These are phyloP conservation scores for Platanthera zijinensis DNA, from an alignment of 106 monocot genomes.

Conservation along the genomic window DNA sequence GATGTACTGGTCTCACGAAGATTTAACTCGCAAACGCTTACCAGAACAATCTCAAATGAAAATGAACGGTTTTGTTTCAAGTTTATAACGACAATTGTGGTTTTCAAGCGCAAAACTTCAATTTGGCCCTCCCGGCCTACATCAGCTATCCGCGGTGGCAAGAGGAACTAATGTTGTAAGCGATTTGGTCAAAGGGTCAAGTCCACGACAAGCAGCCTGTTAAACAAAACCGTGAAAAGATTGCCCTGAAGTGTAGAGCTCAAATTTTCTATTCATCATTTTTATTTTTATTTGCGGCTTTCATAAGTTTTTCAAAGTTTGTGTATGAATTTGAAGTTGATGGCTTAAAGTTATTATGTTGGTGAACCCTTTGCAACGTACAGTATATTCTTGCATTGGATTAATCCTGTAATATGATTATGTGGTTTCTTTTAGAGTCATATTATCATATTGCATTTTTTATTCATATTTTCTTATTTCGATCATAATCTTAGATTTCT, in stretches of 20 bases:
- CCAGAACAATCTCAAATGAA: too few relatives aligned
- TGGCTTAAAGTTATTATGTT: background rate
- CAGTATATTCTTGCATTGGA: background rate
- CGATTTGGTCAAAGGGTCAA: too few relatives aligned
- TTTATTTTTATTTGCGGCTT: background rate
- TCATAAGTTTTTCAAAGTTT: background rate
- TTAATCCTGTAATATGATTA: background rate
- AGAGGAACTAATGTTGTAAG: too few relatives aligned
- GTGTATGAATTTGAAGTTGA: background rate
- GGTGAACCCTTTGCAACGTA: background rate
- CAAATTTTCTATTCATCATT: background rate
- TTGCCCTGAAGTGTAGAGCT: background rate
- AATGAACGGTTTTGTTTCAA: too few relatives aligned
- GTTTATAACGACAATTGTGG: too few relatives aligned
- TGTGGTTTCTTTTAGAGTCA: background rate
- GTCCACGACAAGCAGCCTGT: too few relatives aligned
- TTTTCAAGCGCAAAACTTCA: too few relatives aligned
- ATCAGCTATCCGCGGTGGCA: too few relatives aligned
- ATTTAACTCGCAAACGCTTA: too few relatives aligned
- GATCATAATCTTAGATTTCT: background rate
- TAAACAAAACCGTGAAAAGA: too few relatives aligned
- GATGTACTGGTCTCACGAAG: too few relatives aligned
- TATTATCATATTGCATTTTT: background rate
- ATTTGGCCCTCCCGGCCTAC: too few relatives aligned
- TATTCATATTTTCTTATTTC: background rate